phyloP scores from a whole-genome alignment of 768 basidiomycete genomes.

The Mycena filopes region DNA sequence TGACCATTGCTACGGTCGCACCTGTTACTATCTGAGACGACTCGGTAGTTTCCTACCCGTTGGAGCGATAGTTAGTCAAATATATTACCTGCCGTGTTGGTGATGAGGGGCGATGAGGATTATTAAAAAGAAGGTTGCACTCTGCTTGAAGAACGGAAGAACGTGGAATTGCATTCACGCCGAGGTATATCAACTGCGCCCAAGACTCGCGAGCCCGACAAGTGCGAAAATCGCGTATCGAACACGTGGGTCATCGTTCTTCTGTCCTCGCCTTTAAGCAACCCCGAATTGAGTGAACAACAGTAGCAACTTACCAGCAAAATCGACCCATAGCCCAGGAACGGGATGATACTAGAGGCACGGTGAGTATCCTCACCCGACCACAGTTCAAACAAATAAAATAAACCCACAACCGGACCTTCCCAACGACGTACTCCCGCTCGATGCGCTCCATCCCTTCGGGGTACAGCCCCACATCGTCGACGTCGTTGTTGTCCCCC shows the following conservation, averaged over 20 bases:
- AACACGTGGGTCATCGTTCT: constrained; percentile 15
- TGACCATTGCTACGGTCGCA: background rate
- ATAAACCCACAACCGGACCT: constrained; percentile 55
- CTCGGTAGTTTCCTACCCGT: too few relatives aligned
- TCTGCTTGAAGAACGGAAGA: too few relatives aligned
- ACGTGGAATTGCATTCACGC: too few relatives aligned
- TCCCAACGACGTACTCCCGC: constrained; percentile 55
- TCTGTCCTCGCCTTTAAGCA: background rate
- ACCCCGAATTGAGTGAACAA: background rate
- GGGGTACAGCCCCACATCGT: constrained; percentile 60
- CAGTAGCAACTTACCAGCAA: constrained; percentile 10
- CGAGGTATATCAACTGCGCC: constrained; percentile 4
- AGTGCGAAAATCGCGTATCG: constrained; percentile 4
- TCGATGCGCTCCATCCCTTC: constrained; percentile 56
- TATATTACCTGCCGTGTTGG: too few relatives aligned
- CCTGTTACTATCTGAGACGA: background rate
- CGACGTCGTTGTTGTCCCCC: constrained; percentile 62
- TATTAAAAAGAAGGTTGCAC: too few relatives aligned
- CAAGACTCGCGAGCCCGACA: background rate
- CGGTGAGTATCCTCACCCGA: too few relatives aligned
- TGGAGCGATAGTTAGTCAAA: too few relatives aligned
- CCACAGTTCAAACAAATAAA: background rate
- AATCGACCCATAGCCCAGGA: constrained; percentile 16
- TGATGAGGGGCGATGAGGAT: too few relatives aligned
- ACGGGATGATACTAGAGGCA: constrained; percentile 16